phyloP scores from a whole-genome alignment of 371 early-diverging fungal genomes.

The Ecytonucleospora hepatopenaei region DNA sequence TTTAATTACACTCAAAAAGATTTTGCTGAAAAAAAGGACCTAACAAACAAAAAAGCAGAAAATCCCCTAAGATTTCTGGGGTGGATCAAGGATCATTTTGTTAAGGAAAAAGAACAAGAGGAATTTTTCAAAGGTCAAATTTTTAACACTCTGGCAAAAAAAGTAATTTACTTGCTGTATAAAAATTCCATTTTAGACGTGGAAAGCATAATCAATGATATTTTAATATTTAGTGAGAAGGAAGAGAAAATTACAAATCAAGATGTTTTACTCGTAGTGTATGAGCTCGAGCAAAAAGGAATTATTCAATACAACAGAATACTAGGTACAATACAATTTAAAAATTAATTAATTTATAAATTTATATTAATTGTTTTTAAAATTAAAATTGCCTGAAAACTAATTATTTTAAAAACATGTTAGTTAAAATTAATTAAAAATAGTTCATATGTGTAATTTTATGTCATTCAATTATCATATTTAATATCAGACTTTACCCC shows the following conservation, averaged over 20 bases:
- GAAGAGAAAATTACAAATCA: conserved; percentile 1
- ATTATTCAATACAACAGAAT: conserved; percentile 28
- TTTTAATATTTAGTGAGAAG: conserved; percentile 2
- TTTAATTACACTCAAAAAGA: too few relatives aligned
- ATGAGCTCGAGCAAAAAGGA: conserved; percentile 16
- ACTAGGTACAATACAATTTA: conserved; percentile 11
- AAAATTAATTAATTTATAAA: neutral
- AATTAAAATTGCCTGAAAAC: neutral
- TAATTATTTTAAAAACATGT: too few relatives aligned
- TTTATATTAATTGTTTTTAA: neutral
- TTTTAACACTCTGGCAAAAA: too few relatives aligned
- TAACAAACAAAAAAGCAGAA: too few relatives aligned
- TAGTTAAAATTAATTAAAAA: neutral
- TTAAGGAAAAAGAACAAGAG: too few relatives aligned
- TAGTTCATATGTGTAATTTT: neutral
- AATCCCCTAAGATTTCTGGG: too few relatives aligned
- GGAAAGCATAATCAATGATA: neutral
- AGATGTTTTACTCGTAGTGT: conserved; percentile 21
- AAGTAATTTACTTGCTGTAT: too few relatives aligned
- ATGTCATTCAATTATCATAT: conserved; percentile 14
- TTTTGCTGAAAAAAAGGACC: too few relatives aligned
- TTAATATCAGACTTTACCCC: conserved; percentile 26
- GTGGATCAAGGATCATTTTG: too few relatives aligned
- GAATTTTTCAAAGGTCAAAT: too few relatives aligned
- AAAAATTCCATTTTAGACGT: too few relatives aligned